Base-by-base conservation (phyloP, 805 yeast species). In the Zygosaccharomyces siamensis region DNA sequence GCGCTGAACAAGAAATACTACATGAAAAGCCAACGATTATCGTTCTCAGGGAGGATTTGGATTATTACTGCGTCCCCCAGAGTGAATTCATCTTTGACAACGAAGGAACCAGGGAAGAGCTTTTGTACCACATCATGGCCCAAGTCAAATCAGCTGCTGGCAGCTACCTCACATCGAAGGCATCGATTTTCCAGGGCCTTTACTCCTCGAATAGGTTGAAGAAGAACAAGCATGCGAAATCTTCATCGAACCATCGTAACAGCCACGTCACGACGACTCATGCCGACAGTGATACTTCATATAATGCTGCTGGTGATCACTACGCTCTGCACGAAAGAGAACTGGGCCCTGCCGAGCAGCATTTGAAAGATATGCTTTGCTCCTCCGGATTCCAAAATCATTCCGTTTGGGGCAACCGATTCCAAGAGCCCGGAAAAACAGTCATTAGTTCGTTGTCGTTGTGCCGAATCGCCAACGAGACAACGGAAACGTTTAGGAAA, bases 311-410 rank as follows among this genome's bases (percentile, higher is more conserved):
- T 23, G 33, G 35, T 3, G 43, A 39, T 18, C 93, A 89, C 1
- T 80, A 76, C 60, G 70, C 66, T 12, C 37, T 5, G 21, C 16
- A 14, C 2, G 51, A 41, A 11, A 42, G 45, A 14, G 23, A 23
- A 7, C 67, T 86, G 52, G 90, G 89, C 6, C 84, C 96, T 12
- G 98, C 99, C 0, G 99, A 93, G 66, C 92, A 86, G 67, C 98
- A 92, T 67, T 74, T 93, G 40, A 78, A 88, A 70, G 97, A 89
- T 54, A 93, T 93, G 99, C 76, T 93, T 47, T 89, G 97, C 60
- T 76, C 92, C 0, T 84, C 95, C 0, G 99, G 99, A 1, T 87
- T 89, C 55, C 67, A 72, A 3, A 68, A 76, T 10, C 72, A 73
- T 18, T 88, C 86, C 27, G 58, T 66, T 12, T 93, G 99, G 99